These are phyloP conservation scores for Corylus americana DNA, from an alignment of 306 rosid genomes.

Conservation along the genomic window DNA sequence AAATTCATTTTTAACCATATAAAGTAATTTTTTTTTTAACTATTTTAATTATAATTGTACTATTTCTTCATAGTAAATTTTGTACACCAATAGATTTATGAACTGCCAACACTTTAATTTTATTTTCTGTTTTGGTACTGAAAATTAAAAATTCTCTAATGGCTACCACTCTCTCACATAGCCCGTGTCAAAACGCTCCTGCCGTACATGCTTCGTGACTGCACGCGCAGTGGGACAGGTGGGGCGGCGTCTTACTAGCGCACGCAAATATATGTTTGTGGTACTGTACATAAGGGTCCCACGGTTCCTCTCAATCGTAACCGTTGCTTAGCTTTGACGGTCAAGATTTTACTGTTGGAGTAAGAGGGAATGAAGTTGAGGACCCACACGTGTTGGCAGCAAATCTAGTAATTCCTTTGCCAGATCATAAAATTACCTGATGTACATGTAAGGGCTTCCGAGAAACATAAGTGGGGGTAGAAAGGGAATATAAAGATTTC, in stretches of 20 bases:
- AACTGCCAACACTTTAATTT: too few species aligned
- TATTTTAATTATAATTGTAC: too few species aligned
- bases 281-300: neutral
- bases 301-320: neutral
- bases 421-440: neutral
- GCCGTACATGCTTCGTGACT: neutral
- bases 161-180: too few species aligned
- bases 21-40: too few species aligned
- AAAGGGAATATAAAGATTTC: neutral
- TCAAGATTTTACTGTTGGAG: neutral
- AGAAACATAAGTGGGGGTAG: neutral
- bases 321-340: neutral
- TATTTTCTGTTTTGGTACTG: too few species aligned
- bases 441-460: too few species aligned
- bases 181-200: too few species aligned
- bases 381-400: constrained; percentile 2
- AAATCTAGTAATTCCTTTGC: constrained; percentile 9
- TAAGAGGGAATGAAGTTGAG: neutral
- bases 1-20: too few species aligned
- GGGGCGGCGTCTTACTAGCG: neutral
- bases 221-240: neutral
- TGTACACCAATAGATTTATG: too few species aligned
- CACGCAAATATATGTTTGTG: neutral
- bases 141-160: too few species aligned
- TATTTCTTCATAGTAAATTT: too few species aligned